Percentiles rank a stretch among this genome's conserved stretches.
These are phyloP conservation scores for Trichoderma brevicompactum DNA, from an alignment of 2,329 filamentous ascomycete genomes.

Conservation along the genomic window DNA sequence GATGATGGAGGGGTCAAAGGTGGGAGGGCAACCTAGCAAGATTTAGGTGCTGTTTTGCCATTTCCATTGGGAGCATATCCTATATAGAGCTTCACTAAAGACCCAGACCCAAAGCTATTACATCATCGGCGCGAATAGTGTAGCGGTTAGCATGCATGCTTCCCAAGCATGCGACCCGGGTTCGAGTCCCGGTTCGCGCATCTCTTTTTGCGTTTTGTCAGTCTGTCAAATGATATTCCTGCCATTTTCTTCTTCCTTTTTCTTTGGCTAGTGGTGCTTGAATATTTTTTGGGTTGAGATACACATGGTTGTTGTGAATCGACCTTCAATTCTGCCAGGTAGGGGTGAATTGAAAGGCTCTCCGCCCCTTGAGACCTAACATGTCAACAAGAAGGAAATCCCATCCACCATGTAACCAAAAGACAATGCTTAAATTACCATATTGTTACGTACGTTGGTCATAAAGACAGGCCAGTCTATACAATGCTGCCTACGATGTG, in stretches of 20 bases:
- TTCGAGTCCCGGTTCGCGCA: conserved; percentile 46
- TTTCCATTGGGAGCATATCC: background rate
- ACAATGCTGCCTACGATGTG: conserved; percentile 4
- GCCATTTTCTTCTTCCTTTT: background rate
- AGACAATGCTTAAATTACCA: conserved; percentile 20
- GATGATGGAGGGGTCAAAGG: conserved; percentile 25
- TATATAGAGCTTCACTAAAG: background rate
- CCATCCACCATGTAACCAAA: background rate
- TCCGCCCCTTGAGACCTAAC: background rate
- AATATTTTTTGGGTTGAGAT: background rate
- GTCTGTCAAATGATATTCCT: background rate
- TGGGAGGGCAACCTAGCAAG: conserved; percentile 5
- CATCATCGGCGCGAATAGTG: conserved; percentile 41
- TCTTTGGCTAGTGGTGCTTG: background rate
- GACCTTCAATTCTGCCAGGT: background rate
- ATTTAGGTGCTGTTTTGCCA: conserved; percentile 13
- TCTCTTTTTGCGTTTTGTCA: conserved; percentile 27
- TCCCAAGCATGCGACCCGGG: conserved; percentile 46
- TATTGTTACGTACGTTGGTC: conserved; percentile 26
- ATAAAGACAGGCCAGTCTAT: conserved; percentile 14
- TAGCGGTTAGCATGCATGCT: conserved; percentile 48
- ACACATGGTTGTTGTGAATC: background rate
- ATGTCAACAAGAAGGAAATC: background rate
- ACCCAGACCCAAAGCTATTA: conserved; percentile 11
- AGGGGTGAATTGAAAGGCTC: background rate